Conservation (phyloP, 495 filamentous ascomycete genomes). For the Talaromyces stipitatus region DNA sequence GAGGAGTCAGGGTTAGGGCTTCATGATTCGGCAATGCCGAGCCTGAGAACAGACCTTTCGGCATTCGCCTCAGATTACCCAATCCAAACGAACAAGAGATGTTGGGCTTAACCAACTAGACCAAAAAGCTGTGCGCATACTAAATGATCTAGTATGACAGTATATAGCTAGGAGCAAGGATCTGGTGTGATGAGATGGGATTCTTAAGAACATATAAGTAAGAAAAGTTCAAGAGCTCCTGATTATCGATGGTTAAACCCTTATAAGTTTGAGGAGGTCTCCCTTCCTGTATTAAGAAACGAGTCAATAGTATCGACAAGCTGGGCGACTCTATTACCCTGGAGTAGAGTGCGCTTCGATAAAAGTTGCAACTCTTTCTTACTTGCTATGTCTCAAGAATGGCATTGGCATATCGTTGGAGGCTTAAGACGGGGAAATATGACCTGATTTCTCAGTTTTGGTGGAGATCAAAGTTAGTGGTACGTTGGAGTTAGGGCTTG, state of each 20-base stretch:
- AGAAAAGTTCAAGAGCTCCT: no score
- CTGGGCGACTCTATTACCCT: neutral
- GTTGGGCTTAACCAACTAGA: no score
- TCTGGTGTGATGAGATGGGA: no score
- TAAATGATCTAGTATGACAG: no score
- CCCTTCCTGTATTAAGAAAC: no score
- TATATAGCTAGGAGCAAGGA: no score
- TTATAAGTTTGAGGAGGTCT: no score
- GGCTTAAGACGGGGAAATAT: neutral
- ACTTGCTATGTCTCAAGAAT: neutral
- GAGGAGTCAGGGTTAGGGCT: neutral
- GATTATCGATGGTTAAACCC: no score
- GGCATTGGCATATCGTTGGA: neutral
- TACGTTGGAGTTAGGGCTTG: neutral
- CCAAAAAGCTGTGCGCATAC: no score
- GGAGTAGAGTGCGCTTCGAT: neutral
- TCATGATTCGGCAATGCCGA: neutral
- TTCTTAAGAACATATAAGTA: no score
- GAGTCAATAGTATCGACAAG: neutral
- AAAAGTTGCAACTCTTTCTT: neutral
- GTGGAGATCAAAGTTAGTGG: neutral
- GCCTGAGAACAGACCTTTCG: neutral
- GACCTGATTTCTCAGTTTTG: neutral
- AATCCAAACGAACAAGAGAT: neutral
- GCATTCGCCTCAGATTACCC: neutral